These are phyloP conservation scores for Populus hybrid DNA, from an alignment of 441 rosid genomes.

Conservation along the genomic window DNA sequence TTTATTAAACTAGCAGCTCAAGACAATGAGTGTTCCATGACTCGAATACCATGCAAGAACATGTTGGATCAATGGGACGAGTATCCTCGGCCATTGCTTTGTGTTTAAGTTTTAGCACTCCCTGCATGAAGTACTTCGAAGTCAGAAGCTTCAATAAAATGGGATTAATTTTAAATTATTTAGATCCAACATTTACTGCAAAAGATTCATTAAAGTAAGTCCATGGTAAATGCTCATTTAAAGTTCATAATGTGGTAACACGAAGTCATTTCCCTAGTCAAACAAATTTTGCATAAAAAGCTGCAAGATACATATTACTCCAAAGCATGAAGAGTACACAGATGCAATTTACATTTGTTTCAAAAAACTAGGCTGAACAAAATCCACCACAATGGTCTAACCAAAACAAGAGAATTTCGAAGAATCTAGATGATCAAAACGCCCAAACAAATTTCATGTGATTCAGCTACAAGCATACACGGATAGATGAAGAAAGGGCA, in stretches of 20 bases:
- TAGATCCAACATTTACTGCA: not conserved
- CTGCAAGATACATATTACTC: not conserved
- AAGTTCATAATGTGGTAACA: not conserved
- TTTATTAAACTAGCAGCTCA: conserved; percentile 2
- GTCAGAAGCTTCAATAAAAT: conserved; percentile 8
- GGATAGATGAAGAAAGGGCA: not conserved
- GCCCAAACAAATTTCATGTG: not conserved
- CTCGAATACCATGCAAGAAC: conserved; percentile 62
- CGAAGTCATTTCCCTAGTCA: not conserved
- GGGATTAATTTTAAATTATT: not conserved
- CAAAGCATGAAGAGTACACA: not conserved
- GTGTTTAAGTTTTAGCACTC: conserved; percentile 67
- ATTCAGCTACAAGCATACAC: not conserved
- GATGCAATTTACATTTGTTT: not conserved
- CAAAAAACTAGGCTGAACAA: not conserved
- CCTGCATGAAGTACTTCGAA: conserved; percentile 37
- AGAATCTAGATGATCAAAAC: not conserved
- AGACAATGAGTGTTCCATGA: conserved; percentile 6
- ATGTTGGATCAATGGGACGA: conserved; percentile 63
- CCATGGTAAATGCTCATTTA: not conserved
- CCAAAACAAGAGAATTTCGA: not conserved
- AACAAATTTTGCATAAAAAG: not conserved
- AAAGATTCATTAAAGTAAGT: not conserved
- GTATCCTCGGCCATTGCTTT: conserved; percentile 62
- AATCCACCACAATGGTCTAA: not conserved